These are phyloP conservation scores for Candida jianshihensis DNA, from an alignment of 805 yeast species.

Conservation along the genomic window DNA sequence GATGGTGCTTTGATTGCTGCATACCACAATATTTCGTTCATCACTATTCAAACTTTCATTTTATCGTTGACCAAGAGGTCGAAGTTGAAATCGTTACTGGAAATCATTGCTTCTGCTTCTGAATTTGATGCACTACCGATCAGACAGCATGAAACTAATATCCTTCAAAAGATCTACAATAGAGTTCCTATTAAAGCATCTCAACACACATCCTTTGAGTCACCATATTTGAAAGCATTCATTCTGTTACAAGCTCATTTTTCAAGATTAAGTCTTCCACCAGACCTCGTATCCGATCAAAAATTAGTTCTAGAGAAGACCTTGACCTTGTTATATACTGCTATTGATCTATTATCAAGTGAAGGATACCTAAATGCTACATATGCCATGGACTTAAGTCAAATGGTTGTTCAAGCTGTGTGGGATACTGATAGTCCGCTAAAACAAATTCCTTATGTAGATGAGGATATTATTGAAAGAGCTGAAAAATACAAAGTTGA, in stretches of 20 bases:
- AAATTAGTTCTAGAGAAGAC: constrained; percentile 41
- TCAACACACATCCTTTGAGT: constrained; percentile 25
- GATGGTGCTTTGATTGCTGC: constrained; percentile 73
- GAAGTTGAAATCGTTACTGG: constrained; percentile 55
- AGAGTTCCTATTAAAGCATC: constrained; percentile 57
- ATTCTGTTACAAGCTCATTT: constrained; percentile 77
- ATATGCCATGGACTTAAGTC: constrained; percentile 79
- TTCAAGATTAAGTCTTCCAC: constrained; percentile 54
- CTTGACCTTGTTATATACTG: constrained; percentile 50
- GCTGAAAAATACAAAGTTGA: constrained; percentile 52
- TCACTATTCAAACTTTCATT: constrained; percentile 58
- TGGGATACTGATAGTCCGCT: constrained; percentile 79
- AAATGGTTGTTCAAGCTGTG: constrained; percentile 80
- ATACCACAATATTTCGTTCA: constrained; percentile 57
- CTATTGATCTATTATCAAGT: constrained; percentile 70
- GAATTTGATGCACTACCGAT: constrained; percentile 70
- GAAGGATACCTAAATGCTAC: constrained; percentile 77
- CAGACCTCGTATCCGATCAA: constrained; percentile 56
- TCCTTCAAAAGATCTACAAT: constrained; percentile 44
- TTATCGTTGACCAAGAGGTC: constrained; percentile 46
- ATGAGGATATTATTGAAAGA: constrained; percentile 41
- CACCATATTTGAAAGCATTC: constrained; percentile 65
- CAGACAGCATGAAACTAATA: constrained; percentile 49
- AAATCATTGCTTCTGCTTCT: constrained; percentile 54
- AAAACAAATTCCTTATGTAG: constrained; percentile 73